Percentiles rank a stretch among this genome's conserved stretches.
Evolutionary conservation across 495 filamentous ascomycete genomes (phyloP).

Genomic region (Podospora pseudocomata): DNA sequence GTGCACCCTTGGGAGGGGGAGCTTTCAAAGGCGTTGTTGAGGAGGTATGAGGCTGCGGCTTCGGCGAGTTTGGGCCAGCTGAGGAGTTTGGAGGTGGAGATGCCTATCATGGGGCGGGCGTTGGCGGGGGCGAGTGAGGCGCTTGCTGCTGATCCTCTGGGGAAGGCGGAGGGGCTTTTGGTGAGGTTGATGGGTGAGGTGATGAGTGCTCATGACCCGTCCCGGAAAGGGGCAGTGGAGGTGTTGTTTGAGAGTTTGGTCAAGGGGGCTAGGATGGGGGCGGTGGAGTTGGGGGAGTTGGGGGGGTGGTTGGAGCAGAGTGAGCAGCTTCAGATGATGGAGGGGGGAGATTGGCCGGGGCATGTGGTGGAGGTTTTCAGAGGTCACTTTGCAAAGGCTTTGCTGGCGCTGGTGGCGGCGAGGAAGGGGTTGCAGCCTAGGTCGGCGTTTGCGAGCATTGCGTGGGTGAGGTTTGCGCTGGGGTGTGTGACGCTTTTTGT

Average conservation of each 20-base stretch:
- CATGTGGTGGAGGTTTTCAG: slow-evolving; percentile 32
- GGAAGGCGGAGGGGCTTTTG: slow-evolving; percentile 46
- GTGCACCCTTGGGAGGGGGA: slow-evolving; percentile 49
- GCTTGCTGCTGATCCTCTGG: slow-evolving; percentile 46
- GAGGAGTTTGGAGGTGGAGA: slow-evolving; percentile 61
- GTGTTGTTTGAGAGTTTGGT: slow-evolving; percentile 20
- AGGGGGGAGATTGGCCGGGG: slow-evolving; percentile 15
- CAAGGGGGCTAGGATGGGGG: slow-evolving; percentile 6
- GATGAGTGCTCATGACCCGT: slow-evolving; percentile 38
- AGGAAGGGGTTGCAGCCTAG: slow-evolving; percentile 25
- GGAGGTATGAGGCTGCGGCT: slow-evolving; percentile 51
- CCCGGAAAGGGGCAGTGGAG: slow-evolving; percentile 11
- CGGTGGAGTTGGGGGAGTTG: slow-evolving; percentile 15
- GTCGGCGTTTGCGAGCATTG: slow-evolving; percentile 41
- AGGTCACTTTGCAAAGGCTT: slow-evolving; percentile 40
- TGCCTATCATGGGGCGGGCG: slow-evolving; percentile 56
- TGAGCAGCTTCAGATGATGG: slow-evolving; percentile 9
- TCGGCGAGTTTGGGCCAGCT: slow-evolving; percentile 58
- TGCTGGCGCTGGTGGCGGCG: slow-evolving; percentile 35
- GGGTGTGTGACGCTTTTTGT: slow-evolving; percentile 74
- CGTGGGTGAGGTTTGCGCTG: slow-evolving; percentile 64
- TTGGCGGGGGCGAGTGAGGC: slow-evolving; percentile 46
- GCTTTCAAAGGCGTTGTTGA: slow-evolving; percentile 54
- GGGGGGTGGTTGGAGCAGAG: slow-evolving; percentile 27
- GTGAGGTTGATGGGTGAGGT: slow-evolving; percentile 49